Conservation (phyloP, 2,329 filamentous ascomycete genomes). For the Cladosporium sp. region DNA sequence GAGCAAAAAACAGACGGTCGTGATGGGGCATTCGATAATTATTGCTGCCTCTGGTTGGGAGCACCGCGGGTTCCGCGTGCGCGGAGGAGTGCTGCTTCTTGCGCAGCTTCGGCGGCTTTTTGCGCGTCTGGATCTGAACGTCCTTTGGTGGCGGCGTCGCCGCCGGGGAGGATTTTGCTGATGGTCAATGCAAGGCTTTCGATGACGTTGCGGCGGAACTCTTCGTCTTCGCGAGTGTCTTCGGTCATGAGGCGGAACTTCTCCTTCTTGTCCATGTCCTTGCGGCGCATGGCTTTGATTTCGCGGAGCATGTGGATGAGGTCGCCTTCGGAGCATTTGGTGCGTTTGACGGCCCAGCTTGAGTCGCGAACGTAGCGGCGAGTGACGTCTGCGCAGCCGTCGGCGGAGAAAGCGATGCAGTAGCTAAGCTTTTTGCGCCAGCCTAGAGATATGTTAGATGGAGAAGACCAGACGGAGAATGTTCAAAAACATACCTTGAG, state of each 20-base stretch:
- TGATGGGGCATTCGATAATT: too few species aligned
- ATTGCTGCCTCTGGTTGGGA: constrained; percentile 16
- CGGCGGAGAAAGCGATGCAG: constrained; percentile 92
- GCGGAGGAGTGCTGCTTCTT: constrained; percentile 28
- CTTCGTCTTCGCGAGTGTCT: constrained; percentile 69
- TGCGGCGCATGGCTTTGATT: constrained; percentile 77
- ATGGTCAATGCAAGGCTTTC: constrained; percentile 70
- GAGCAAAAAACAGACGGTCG: neutral
- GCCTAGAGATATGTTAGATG: constrained; percentile 42
- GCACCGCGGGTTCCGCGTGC: constrained; percentile 1
- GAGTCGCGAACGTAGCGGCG: constrained; percentile 66
- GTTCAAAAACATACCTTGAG: constrained; percentile 60
- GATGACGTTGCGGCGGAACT: constrained; percentile 70
- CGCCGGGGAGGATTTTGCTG: constrained; percentile 57
- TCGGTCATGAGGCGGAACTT: constrained; percentile 78
- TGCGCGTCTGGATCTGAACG: constrained; percentile 42
- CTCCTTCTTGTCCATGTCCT: constrained; percentile 81
- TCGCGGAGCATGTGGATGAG: constrained; percentile 84
- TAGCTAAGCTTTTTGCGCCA: constrained; percentile 98
- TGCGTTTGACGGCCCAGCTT: constrained; percentile 70
- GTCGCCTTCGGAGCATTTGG: constrained; percentile 80
- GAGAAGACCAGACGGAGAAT: neutral
- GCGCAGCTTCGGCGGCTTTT: constrained; percentile 44
- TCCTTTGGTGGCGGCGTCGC: constrained; percentile 17
- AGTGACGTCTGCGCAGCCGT: constrained; percentile 69